These are phyloP conservation scores for Rhododendron williamsianum DNA, from an alignment of 148 eudicot genomes.

Conservation along the genomic window DNA sequence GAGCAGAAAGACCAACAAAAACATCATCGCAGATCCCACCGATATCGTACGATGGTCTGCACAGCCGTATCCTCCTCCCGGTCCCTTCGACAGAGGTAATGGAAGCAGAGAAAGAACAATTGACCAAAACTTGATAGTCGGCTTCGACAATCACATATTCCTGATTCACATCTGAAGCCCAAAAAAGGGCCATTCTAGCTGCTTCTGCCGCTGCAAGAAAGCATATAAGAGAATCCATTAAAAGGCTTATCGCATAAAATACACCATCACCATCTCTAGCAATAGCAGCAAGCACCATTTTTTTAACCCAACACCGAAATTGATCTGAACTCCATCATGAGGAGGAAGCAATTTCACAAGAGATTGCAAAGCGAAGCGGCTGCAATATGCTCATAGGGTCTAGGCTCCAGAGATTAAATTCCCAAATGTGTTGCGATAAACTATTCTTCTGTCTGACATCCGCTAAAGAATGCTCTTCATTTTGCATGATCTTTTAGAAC, in stretches of 20 bases:
- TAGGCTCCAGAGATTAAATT: background rate
- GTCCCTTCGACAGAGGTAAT: background rate
- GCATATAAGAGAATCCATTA: background rate
- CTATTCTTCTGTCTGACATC: background rate
- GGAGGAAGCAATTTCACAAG: background rate
- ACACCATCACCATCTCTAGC: background rate
- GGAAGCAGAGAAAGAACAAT: background rate
- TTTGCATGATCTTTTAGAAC: background rate
- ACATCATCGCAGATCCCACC: background rate
- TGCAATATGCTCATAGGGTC: background rate
- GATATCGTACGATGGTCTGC: background rate
- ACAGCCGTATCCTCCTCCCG: background rate
- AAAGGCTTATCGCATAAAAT: background rate
- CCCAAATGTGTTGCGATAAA: background rate
- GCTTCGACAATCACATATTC: background rate
- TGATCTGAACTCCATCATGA: background rate
- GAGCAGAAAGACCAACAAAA: background rate
- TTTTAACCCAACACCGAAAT: too few species aligned
- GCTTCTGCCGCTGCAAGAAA: background rate
- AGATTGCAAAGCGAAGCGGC: background rate
- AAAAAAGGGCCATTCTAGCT: background rate
- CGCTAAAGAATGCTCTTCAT: background rate
- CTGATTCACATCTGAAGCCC: background rate
- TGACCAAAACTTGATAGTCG: background rate
- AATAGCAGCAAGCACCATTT: background rate